A percentile compares a stretch with the other conserved stretches of the same genome.
These are phyloP conservation scores for Didymella lethalis DNA, from an alignment of 2,329 filamentous ascomycete species.

Conservation along the genomic window DNA sequence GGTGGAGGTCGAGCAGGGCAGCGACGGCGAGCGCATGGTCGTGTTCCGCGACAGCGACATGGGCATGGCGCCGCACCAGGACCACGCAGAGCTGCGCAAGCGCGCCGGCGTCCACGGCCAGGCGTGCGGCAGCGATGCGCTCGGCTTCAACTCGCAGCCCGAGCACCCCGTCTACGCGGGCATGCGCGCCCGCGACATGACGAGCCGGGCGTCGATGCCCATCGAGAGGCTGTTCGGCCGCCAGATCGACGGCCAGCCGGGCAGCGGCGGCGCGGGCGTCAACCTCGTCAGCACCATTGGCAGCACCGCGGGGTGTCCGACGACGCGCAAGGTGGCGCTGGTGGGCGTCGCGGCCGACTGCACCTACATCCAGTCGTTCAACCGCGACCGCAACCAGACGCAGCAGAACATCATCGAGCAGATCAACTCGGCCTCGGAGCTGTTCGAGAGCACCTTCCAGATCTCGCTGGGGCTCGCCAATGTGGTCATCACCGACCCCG, in stretches of 20 bases:
- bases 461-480: constrained; percentile 91
- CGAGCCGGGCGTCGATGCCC: constrained; percentile 65
- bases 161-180: constrained; percentile 70
- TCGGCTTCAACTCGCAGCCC: constrained; percentile 79
- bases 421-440: constrained; percentile 84
- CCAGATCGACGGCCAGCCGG: constrained; percentile 71
- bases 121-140: constrained; percentile 75
- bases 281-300: constrained; percentile 84
- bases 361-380: constrained; percentile 79
- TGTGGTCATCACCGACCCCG: constrained; percentile 75
- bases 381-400: constrained; percentile 72
- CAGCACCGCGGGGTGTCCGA: constrained; percentile 82
- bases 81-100: constrained; percentile 71
- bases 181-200: constrained; percentile 61
- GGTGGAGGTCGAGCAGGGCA: constrained; percentile 58
- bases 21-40: constrained; percentile 76
- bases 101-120: constrained; percentile 46
- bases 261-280: constrained; percentile 78
- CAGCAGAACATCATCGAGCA: constrained; percentile 79
- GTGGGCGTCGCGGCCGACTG: constrained; percentile 94
- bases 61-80: constrained; percentile 45
- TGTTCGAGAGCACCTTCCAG: constrained; percentile 93
- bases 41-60: constrained; percentile 93
- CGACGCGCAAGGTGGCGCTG: constrained; percentile 87
- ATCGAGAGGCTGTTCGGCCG: constrained; percentile 73